phyloP scores from a whole-genome alignment of 805 yeast genomes.

The Metschnikowia drakensbergensis region DNA sequence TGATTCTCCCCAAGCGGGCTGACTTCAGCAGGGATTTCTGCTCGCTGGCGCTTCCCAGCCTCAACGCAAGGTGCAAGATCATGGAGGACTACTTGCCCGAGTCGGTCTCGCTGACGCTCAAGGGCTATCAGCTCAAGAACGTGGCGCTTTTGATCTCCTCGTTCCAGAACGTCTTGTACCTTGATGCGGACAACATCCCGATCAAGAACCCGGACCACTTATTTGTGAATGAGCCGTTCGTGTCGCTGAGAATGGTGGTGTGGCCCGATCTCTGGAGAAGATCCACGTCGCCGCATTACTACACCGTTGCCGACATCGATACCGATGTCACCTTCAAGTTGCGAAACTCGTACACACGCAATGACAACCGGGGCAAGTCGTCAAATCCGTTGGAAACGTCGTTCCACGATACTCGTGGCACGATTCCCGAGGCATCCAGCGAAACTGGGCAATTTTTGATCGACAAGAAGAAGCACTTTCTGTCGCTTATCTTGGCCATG shows the following conservation, averaged over 20 bases:
- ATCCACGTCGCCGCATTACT: constrained; percentile 35
- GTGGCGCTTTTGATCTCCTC: constrained; percentile 35
- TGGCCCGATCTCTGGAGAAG: constrained; percentile 46
- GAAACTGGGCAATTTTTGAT: constrained; percentile 41
- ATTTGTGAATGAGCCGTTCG: constrained; percentile 33
- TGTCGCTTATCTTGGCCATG: constrained; percentile 32
- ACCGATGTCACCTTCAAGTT: constrained; percentile 19
- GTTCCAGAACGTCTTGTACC: constrained; percentile 32
- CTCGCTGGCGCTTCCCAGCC: constrained; percentile 26
- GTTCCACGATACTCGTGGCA: constrained; percentile 28
- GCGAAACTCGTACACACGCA: constrained; percentile 27
- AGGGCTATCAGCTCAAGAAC: constrained; percentile 35
- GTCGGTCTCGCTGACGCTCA: constrained; percentile 18
- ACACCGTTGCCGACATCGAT: constrained; percentile 30
- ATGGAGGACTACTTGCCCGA: constrained; percentile 43
- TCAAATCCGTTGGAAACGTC: constrained; percentile 12
- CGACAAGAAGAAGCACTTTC: constrained; percentile 29
- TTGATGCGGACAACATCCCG: constrained; percentile 41
- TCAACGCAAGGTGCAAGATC: constrained; percentile 38
- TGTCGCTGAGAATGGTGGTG: constrained; percentile 24
- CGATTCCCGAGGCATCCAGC: constrained; percentile 36
- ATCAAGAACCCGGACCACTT: constrained; percentile 34
- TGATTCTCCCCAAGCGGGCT: constrained; percentile 28
- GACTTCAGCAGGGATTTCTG: constrained; percentile 37
- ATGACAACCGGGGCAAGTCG: constrained; percentile 26